Base-by-base conservation (phyloP, 129 eudicot genomes). In the Arctium lappa region DNA sequence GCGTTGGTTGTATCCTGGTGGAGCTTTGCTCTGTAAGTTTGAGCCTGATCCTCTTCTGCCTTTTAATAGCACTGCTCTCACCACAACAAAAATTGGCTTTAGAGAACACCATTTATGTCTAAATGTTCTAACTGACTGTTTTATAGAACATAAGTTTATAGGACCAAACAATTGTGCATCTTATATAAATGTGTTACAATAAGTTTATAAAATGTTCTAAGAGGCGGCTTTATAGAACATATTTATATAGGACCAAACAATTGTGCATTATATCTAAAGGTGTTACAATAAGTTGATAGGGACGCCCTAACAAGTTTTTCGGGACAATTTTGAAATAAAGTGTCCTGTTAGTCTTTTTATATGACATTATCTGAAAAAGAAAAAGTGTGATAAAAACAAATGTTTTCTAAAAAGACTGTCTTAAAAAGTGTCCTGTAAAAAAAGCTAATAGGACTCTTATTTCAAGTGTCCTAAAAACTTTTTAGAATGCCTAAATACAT, bases 1-100 rank as follows among this genome's bases (percentile, higher is more conserved):
- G 99, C 78, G 97, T 93, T 15, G 99, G 99, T 44, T 95, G 99
- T 79, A 95, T 95, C 62, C 71, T 95, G 71, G 97, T 89, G 27
- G 99, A 95, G 73, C 94, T 95, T 22, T 95, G 99, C 87, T 84
- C 99, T 29, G 99, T 95, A 86, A 74, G 92, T 68, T 73, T 69
- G 15, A 83, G 1, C 50, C 40, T 65, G n/a, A 65, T 5, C 69
- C 9, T 36, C 27, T 16, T 13, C 1, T 56, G 66, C 3, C 6
- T 15, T 66, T 3, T 22, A 46, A 39, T 75, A 7, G 15, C 27
- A 68, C 8, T 46, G 10, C 18, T 7, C 13, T 46, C 56, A 46
- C 56, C 2, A 10, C 15, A 46, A 46, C 15, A 46, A 46, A 46
- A 46, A 46, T 9, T 46, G 56, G 56, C 56, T 46, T 10, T 46